These are phyloP conservation scores for Clitopilus passeckerianus DNA, from an alignment of 768 basidiomycete species.

Conservation along the genomic window DNA sequence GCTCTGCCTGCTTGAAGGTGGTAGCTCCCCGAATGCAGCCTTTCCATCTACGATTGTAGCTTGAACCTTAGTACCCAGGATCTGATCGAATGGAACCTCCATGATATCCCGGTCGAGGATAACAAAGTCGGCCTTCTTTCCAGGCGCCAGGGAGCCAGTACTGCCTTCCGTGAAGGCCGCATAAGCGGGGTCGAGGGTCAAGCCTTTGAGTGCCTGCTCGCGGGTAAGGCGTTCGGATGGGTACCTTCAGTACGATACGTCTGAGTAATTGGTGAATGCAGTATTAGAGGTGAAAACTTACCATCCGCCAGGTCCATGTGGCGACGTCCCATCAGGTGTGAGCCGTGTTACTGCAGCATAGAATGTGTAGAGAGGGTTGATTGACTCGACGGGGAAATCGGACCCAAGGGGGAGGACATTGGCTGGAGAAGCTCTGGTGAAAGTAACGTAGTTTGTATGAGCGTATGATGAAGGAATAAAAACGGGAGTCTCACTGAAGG, in stretches of 20 bases:
- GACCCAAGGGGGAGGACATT: conserved; percentile 76
- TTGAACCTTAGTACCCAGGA: conserved; percentile 52
- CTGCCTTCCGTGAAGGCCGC: conserved; percentile 58
- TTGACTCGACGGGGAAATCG: conserved; percentile 90
- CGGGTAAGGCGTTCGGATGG: conserved; percentile 1
- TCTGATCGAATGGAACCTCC: conserved; percentile 37
- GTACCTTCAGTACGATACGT: neutral
- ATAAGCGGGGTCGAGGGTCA: conserved; percentile 70
- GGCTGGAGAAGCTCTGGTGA: conserved; percentile 40
- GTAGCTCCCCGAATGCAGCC: conserved; percentile 16
- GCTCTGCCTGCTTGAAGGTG: neutral
- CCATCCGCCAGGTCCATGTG: conserved; percentile 85
- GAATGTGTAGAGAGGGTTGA: conserved; percentile 87
- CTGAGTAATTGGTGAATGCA: too few species aligned
- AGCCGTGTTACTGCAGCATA: conserved; percentile 84
- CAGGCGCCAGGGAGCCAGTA: conserved; percentile 54
- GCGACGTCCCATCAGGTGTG: conserved; percentile 64
- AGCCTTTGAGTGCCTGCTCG: conserved; percentile 33
- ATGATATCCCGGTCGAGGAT: conserved; percentile 67
- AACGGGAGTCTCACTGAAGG: conserved; percentile 41
- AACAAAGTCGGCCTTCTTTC: conserved; percentile 71
- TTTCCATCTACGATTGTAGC: conserved; percentile 66
- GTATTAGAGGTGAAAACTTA: conserved; percentile 23
- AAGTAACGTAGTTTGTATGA: too few species aligned
- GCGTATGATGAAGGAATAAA: neutral